Evolutionary conservation across 2,329 filamentous ascomycete genomes (phyloP).

Genomic region (Penicillium decumbens): DNA sequence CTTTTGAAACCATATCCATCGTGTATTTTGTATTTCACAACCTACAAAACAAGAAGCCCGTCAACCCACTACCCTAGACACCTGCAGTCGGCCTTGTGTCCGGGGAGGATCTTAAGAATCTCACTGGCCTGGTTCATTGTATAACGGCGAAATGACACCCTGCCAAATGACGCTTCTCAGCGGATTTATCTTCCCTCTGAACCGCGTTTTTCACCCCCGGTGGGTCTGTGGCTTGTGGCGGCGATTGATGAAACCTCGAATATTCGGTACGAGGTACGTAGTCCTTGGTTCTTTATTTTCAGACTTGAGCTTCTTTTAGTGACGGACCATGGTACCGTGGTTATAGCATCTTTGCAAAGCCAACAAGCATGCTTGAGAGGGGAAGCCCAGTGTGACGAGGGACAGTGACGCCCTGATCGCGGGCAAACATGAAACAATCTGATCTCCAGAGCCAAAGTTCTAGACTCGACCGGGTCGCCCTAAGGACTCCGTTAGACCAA

Average conservation of each 20-base stretch:
- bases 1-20: too few species aligned
- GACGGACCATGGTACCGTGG: background rate
- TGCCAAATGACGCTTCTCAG: background rate
- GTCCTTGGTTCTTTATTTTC: background rate
- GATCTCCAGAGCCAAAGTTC: conserved; percentile 2
- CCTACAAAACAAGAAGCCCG: too few species aligned
- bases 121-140: background rate
- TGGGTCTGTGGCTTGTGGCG: background rate
- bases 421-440: conserved; percentile 1
- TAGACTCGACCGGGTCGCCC: conserved; percentile 1
- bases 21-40: too few species aligned
- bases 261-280: background rate
- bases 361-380: background rate
- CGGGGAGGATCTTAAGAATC: background rate
- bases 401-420: background rate
- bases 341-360: background rate
- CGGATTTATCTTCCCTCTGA: background rate
- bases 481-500: conserved; percentile 1
- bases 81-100: background rate
- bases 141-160: background rate
- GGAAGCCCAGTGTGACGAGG: background rate
- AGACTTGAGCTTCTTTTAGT: background rate
- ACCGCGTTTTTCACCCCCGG: background rate
- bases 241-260: conserved; percentile 1
- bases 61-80: too few species aligned